Evolutionary conservation across 106 monocot species (phyloP).

Genomic region (Apostasia ramifera): DNA sequence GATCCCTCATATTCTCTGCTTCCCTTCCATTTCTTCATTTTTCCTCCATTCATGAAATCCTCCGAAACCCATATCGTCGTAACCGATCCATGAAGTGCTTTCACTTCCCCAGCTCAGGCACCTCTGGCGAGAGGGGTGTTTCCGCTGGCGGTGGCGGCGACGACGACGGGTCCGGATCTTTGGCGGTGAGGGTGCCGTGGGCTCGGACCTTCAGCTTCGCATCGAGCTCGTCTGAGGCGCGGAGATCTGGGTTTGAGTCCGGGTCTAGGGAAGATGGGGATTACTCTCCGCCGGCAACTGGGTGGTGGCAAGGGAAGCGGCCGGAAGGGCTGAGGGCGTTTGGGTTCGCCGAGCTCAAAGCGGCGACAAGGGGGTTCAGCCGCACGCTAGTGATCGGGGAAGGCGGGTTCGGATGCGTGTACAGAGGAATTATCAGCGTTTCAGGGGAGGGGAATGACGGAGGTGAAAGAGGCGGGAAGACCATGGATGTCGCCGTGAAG

Average conservation of each 20-base stretch:
- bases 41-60: conserved; percentile 3
- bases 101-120: conserved; percentile 9
- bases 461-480: conserved; percentile 2
- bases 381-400: conserved; percentile 46
- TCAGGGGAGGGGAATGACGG: conserved; percentile 7
- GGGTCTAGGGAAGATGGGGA: not conserved
- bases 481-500: conserved; percentile 56
- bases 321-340: conserved; percentile 33
- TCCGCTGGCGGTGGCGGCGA: conserved; percentile 3
- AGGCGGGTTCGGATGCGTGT: conserved; percentile 68
- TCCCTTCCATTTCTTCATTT: not conserved
- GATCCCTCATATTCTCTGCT: not conserved
- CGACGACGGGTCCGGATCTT: not conserved
- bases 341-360: conserved; percentile 41
- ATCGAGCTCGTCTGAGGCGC: conserved; percentile 10
- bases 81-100: conserved; percentile 20
- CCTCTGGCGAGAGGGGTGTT: not conserved
- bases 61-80: not conserved
- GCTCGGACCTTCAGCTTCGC: conserved; percentile 20
- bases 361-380: conserved; percentile 52
- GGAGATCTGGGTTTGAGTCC: not conserved
- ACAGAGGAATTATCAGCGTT: conserved; percentile 22
- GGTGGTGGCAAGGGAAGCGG: not conserved
- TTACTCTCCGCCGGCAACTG: not conserved
- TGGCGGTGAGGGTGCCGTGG: conserved; percentile 14